Conservation (phyloP, 257 asterid genomes). For the Knoxia roxburghii region DNA sequence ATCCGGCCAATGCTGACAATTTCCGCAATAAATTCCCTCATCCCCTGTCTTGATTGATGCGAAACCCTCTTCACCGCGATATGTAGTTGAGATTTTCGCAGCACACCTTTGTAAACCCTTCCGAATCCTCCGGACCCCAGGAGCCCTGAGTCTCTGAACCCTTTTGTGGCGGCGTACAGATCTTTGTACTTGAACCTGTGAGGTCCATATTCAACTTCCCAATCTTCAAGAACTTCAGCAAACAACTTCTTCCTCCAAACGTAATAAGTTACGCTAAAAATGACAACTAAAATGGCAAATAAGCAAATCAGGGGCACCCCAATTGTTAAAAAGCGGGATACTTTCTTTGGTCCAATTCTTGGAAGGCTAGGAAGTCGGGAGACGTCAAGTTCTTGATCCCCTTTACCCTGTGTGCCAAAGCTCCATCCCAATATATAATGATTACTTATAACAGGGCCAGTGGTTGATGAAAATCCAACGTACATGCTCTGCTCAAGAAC, state of each 20-base stretch:
- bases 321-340: constrained; percentile 23
- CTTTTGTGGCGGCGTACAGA: constrained; percentile 49
- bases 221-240: constrained; percentile 53
- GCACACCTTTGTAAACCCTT: constrained; percentile 48
- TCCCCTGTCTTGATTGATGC: constrained; percentile 63
- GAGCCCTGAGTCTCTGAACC: constrained; percentile 34
- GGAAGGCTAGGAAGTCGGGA: constrained; percentile 55
- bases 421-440: constrained; percentile 70
- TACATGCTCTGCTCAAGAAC: constrained; percentile 40
- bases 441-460: constrained; percentile 35
- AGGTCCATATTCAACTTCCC: constrained; percentile 54
- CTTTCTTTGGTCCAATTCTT: constrained; percentile 37
- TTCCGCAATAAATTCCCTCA: constrained; percentile 62
- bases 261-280: constrained; percentile 19
- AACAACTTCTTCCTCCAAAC: constrained; percentile 33
- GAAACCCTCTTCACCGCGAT: constrained; percentile 57
- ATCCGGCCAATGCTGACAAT: constrained; percentile 59
- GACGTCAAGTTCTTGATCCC: constrained; percentile 32
- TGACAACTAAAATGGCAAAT: background rate
- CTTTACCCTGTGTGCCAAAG: constrained; percentile 30
- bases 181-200: constrained; percentile 59
- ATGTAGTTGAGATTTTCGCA: constrained; percentile 30
- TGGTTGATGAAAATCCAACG: constrained; percentile 57
- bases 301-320: constrained; percentile 32
- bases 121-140: constrained; percentile 71